Evolutionary conservation across 2,329 filamentous ascomycete genomes (phyloP).

Genomic region (Coniella lustricola): DNA sequence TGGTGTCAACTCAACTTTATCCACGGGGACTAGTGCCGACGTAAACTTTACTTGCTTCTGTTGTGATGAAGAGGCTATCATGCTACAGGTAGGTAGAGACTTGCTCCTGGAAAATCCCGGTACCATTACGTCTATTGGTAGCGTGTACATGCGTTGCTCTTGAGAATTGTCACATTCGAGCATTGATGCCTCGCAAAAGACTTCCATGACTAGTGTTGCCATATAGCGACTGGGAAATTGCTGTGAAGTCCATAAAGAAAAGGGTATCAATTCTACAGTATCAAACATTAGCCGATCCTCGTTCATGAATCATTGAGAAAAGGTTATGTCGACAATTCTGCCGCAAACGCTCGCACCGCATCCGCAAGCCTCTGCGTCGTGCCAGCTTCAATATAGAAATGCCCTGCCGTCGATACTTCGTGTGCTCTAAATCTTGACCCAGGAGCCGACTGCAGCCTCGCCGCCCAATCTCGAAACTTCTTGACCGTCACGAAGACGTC

Average conservation of each 20-base stretch:
- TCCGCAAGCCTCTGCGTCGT: conserved; percentile 28
- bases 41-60: too few species aligned
- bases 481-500: conserved; percentile 66
- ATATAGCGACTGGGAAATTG: too few species aligned
- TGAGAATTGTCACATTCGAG: too few species aligned
- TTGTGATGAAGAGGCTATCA: too few species aligned
- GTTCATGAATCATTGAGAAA: not conserved
- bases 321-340: conserved; percentile 18
- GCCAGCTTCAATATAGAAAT: conserved; percentile 47
- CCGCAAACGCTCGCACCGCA: conserved; percentile 25
- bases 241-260: not conserved
- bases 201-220: too few species aligned
- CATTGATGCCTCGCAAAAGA: too few species aligned
- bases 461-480: conserved; percentile 59
- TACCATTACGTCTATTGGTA: too few species aligned
- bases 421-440: conserved; percentile 34
- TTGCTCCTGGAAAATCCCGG: too few species aligned
- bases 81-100: too few species aligned
- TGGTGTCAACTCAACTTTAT: too few species aligned
- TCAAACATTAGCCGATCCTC: not conserved
- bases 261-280: conserved; percentile 8
- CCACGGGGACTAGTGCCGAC: too few species aligned
- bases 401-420: conserved; percentile 41
- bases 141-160: too few species aligned
- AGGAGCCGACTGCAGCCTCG: conserved; percentile 36